These are phyloP conservation scores for Cyclostephanos tholiformis DNA, from an alignment of 108 stramenopile genomes.

Conservation along the genomic window DNA sequence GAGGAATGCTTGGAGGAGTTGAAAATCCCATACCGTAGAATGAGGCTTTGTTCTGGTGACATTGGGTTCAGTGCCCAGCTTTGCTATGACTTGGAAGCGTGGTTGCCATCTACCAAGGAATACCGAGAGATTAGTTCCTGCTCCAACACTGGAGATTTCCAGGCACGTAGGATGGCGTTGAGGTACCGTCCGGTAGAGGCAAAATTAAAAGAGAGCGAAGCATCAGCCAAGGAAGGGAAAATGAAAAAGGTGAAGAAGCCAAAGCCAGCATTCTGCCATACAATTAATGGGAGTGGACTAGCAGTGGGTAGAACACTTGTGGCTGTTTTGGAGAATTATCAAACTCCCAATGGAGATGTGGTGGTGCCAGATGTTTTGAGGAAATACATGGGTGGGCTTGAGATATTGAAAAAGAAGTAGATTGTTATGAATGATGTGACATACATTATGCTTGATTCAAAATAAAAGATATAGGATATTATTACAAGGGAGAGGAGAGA, in stretches of 20 bases:
- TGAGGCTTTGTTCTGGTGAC: constrained; percentile 95
- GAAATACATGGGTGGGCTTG: constrained; percentile 91
- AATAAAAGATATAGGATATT: too few relatives aligned
- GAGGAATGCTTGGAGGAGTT: constrained; percentile 85
- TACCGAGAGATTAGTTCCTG: constrained; percentile 96
- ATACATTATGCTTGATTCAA: too few relatives aligned
- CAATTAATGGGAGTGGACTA: constrained; percentile 97
- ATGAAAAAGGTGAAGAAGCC: constrained; percentile 76
- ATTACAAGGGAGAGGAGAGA: too few relatives aligned
- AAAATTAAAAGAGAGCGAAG: constrained; percentile 29
- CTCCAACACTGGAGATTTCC: constrained; percentile 96
- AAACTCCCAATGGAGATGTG: constrained; percentile 90
- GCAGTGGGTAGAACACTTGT: constrained; percentile 97
- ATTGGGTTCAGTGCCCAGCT: constrained; percentile 93
- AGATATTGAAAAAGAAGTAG: constrained; percentile 61
- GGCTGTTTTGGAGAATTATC: constrained; percentile 97
- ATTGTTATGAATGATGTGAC: too few relatives aligned
- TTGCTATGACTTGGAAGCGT: constrained; percentile 98
- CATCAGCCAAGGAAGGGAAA: constrained; percentile 48
- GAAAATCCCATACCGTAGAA: constrained; percentile 91
- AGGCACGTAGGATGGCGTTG: constrained; percentile 93
- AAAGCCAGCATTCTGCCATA: constrained; percentile 90
- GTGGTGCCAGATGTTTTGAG: constrained; percentile 88
- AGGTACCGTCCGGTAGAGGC: constrained; percentile 81
- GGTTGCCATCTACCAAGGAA: constrained; percentile 92